A percentile compares a stretch with the other conserved stretches of the same genome.
phyloP scores from a whole-genome alignment of 768 basidiomycete species.

The Phlebiopsis gigantea region DNA sequence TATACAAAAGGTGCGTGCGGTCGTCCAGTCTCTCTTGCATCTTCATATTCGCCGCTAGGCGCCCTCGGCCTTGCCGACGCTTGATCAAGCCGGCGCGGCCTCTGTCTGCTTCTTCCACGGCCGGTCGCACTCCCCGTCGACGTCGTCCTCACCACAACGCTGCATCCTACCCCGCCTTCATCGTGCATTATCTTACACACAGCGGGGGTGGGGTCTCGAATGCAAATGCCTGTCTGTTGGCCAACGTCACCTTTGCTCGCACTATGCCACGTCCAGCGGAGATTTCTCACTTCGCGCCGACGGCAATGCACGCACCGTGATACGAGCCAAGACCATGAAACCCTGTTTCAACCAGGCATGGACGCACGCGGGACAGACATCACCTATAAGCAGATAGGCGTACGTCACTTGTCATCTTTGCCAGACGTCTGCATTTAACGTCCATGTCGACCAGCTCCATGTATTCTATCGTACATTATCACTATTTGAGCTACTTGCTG shows the following conservation, averaged over 20 bases:
- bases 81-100: neutral
- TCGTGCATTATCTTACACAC: neutral
- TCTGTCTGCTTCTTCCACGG: neutral
- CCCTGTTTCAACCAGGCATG: neutral
- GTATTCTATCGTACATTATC: neutral
- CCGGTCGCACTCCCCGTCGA: neutral
- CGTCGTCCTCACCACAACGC: neutral
- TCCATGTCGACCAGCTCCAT: no score
- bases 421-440: neutral
- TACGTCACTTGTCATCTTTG: neutral
- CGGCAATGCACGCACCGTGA: neutral
- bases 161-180: neutral
- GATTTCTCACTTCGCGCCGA: neutral
- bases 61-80: neutral
- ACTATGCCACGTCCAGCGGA: neutral
- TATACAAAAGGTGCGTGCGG: constrained; percentile 6
- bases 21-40: neutral
- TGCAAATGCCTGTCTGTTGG: neutral
- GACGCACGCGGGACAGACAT: neutral
- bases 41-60: neutral
- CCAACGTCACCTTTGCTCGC: neutral
- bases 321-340: neutral
- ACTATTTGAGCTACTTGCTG: neutral
- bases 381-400: neutral
- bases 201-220: neutral